Evolutionary conservation across 257 asterid genomes (phyloP).

Genomic region (Cruciata laevipes): DNA sequence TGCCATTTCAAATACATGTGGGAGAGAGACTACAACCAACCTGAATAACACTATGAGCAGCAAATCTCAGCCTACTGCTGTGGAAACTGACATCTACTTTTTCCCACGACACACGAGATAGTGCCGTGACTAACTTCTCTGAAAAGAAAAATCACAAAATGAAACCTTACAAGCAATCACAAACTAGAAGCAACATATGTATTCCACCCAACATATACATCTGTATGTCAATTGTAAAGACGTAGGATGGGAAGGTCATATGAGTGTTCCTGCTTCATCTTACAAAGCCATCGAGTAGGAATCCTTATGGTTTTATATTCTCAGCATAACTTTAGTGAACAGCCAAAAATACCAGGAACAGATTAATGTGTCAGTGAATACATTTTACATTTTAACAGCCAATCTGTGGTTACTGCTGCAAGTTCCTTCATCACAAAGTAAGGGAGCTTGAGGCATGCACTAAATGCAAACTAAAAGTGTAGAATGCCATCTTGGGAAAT

Average conservation of each 20-base stretch:
- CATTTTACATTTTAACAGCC: neutral
- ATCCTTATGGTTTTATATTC: neutral
- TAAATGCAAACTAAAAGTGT: neutral
- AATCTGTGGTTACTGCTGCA: neutral
- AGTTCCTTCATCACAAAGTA: neutral
- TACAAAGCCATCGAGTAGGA: neutral
- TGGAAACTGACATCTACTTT: conserved; percentile 97
- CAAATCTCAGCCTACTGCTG: conserved; percentile 60
- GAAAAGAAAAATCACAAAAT: conserved; percentile 14
- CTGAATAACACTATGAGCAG: conserved; percentile 97
- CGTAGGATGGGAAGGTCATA: neutral
- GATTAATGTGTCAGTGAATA: neutral
- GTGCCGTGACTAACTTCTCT: conserved; percentile 79
- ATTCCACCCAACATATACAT: neutral
- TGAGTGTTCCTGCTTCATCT: neutral
- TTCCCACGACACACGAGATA: conserved; percentile 92
- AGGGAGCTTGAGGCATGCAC: neutral
- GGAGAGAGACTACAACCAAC: conserved; percentile 30
- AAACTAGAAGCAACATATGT: neutral
- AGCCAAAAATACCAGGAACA: neutral
- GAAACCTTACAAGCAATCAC: conserved; percentile 5
- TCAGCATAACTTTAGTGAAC: neutral
- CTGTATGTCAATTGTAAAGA: neutral
- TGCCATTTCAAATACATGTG: neutral
- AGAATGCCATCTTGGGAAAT: neutral